Evolutionary conservation across 805 yeast species (phyloP), one percentile per base, ranked within the genome.

Genomic region (Brettanomyces sp.): DNA sequence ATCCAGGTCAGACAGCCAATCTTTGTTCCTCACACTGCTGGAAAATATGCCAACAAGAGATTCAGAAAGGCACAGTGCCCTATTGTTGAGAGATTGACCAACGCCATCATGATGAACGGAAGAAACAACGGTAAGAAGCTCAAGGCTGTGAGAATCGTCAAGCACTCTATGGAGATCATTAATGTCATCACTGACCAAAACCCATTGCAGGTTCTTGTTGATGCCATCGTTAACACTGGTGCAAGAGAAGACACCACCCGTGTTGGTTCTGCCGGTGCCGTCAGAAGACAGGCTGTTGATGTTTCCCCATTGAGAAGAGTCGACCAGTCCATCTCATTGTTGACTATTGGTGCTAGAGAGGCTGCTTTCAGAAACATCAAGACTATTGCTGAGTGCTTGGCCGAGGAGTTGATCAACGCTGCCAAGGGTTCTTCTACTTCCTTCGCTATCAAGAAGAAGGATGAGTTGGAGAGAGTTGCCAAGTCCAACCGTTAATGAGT

Each of bases 191-290:
- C 99, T 65, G 99, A 91, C 75, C 95, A 83, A 76, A 93, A 93
- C 95, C 99, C 99, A 70, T 74, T 93, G 74, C 99, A 93, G 81
- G 95, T 93, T 68, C 79, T 93, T 67, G 97, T 93, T 73, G 99
- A 93, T 66, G 99, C 99, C 66, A 84, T 93, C 69, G 89, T 88
- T 80, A 95, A 95, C 96, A 86, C 97, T 62, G 99, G 99, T 76
- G 95, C 99, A 76, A 89, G 99, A 83, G 99, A 93, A 83, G 99
- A 93, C 78, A 88, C 98, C 69, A 93, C 99, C 82, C 90, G 99
- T 87, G 91, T 95, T 66, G 99, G 99, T 79, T 90, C 97, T 70
- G 90, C 97, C 68, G 99, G 99, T 86, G 87, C 98, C 70, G 99
- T 95, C 67, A 93, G 99, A 86, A 89, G 99, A 85, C 99, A 95